These are phyloP conservation scores for Helotiales sp. DNA, from an alignment of 2,329 filamentous ascomycete genomes.

Conservation along the genomic window DNA sequence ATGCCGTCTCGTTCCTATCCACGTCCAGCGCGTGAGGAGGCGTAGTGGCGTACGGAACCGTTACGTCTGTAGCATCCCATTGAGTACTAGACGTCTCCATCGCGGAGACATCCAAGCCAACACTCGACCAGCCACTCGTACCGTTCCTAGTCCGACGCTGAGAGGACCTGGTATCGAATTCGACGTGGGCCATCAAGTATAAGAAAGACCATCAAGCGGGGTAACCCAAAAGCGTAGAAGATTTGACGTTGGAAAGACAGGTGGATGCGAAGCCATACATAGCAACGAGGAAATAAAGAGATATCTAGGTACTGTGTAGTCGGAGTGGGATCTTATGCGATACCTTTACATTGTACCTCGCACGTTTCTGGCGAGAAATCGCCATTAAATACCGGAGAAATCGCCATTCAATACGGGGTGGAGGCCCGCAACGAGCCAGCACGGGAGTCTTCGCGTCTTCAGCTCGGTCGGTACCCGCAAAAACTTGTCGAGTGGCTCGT, in stretches of 20 bases:
- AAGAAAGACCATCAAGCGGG: neutral
- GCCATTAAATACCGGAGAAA: too few relatives aligned
- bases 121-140: neutral
- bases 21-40: neutral
- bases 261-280: neutral
- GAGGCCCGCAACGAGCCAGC: neutral
- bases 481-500: too few relatives aligned
- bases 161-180: neutral
- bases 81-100: neutral
- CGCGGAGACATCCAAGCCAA: neutral
- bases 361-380: neutral
- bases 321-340: neutral
- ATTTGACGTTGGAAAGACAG: neutral
- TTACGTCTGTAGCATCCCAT: neutral
- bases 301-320: neutral
- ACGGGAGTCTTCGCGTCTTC: neutral
- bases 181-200: neutral
- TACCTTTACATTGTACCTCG: neutral
- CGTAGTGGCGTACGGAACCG: neutral
- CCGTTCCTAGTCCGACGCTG: neutral
- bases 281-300: neutral
- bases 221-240: neutral
- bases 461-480: too few relatives aligned
- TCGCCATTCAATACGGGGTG: neutral
- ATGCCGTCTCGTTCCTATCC: neutral